Conservation (phyloP, 495 filamentous ascomycete species). For the Hapsidospora chrysogenum region DNA sequence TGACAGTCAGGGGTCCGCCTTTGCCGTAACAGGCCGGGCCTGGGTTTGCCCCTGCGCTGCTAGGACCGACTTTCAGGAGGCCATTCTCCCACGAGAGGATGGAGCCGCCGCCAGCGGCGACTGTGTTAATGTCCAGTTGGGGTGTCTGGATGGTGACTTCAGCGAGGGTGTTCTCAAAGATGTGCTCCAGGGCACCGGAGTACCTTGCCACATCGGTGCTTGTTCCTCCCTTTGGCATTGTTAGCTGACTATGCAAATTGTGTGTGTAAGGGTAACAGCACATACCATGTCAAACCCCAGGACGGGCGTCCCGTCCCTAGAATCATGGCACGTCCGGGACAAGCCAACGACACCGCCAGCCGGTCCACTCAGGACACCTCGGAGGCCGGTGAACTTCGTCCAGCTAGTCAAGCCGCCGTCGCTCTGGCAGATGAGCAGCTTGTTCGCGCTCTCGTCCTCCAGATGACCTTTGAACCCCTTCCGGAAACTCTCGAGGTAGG, state of each 20-base stretch:
- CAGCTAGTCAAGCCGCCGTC: conserved; percentile 68
- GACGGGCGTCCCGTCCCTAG: conserved; percentile 68
- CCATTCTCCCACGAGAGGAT: conserved; percentile 82
- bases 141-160: conserved; percentile 90
- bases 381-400: conserved; percentile 53
- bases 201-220: conserved; percentile 90
- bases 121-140: conserved; percentile 94
- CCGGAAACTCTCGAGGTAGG: conserved; percentile 46
- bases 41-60: conserved; percentile 83
- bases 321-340: conserved; percentile 80
- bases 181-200: conserved; percentile 85
- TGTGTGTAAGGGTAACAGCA: too few relatives aligned
- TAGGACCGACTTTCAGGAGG: conserved; percentile 84
- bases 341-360: conserved; percentile 84
- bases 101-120: conserved; percentile 89
- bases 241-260: too few relatives aligned
- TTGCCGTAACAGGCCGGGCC: conserved; percentile 92
- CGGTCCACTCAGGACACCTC: conserved; percentile 62
- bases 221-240: too few relatives aligned
- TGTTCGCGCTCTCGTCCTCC: conserved; percentile 35
- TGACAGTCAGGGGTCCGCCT: conserved; percentile 85
- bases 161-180: conserved; percentile 92
- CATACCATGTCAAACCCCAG: conserved; percentile 99
- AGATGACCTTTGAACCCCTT: conserved; percentile 54
- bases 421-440: conserved; percentile 76